Evolutionary conservation across 192 early-diverging fungal species (phyloP).

Genomic region (Umbelopsis ramanniana): DNA sequence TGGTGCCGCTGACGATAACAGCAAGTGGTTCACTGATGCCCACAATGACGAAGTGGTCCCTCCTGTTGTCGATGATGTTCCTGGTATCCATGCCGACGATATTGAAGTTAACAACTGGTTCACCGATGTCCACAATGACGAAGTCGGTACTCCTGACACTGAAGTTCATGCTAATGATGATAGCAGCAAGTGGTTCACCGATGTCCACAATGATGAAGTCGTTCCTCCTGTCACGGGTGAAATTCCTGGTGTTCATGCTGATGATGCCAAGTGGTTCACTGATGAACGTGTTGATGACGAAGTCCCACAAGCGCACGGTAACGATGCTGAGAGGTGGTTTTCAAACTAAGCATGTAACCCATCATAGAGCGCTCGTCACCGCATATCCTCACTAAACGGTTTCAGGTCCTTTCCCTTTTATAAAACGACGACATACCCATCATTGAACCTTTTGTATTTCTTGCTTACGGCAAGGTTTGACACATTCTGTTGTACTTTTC

Average conservation of each 20-base stretch:
- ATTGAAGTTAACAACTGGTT: background rate
- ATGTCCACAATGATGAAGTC: conserved; percentile 1
- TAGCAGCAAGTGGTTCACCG: background rate
- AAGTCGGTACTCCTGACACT: background rate
- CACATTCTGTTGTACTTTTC: background rate
- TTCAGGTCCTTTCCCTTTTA: background rate
- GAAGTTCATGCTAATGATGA: background rate
- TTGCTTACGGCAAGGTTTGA: background rate
- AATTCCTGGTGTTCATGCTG: background rate
- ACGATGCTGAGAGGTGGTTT: background rate
- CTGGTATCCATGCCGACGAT: background rate
- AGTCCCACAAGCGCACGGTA: background rate
- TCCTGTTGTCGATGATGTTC: background rate
- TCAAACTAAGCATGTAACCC: background rate
- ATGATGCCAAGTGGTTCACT: conserved; percentile 2
- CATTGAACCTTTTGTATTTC: background rate
- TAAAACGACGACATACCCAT: conserved; percentile 2
- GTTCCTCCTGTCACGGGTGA: background rate
- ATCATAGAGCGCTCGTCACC: no score
- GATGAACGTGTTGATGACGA: background rate
- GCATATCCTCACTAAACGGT: no score
- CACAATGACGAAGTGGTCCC: background rate
- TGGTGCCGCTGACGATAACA: background rate
- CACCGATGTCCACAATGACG: background rate
- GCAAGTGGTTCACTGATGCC: background rate